Base-by-base conservation (phyloP, 306 rosid genomes). In the Fagus sylvatica region DNA sequence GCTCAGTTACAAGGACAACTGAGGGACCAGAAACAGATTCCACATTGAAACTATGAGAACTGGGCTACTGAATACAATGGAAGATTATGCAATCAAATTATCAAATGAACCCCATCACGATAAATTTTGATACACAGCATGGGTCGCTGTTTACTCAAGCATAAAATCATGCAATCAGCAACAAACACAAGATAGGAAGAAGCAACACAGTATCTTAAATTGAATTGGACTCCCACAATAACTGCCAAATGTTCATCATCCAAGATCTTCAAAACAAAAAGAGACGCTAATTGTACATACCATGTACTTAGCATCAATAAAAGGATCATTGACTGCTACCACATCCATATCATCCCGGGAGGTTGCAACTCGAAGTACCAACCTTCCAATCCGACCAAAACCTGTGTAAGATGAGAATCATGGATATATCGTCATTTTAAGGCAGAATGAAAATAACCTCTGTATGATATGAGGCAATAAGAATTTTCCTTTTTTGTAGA, bases 311-410 rank as follows among this genome's bases (percentile, higher is more conserved):
- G 98, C 94, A 77, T 95, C 97, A 82, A 93, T 74, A 70, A 95
- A 87, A 51, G 99, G 99, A 85, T 95, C 99, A 78, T 95, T 95
- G 77, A 95, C 94, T 12, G 97, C 91, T 39, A 93, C 91, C 64
- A 95, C 94, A 67, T 93, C 97, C 42, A 95, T 84, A 86, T 93
- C 99, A 91, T 91, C 99, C 81, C 99, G 81, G 39, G 81, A 71
- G 83, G 84, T 70, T 32, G 99, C 99, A 70, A 95, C 80, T 22
- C 99, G 93, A 54, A 95, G 79, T 66, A 95, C 98, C 93, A 95
- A 85, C 84, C 99, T 89, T 81, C 99, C 99, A 84, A 95, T 95
- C 40, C 99, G 91, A 76, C 99, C 99, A 86, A 95, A 95, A 74
- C 99, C 99, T 94, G 85, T 73, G 71, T 30, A 19, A 42, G 70